Conservation (phyloP, 352 stramenopile species). For the Albugo candida region DNA sequence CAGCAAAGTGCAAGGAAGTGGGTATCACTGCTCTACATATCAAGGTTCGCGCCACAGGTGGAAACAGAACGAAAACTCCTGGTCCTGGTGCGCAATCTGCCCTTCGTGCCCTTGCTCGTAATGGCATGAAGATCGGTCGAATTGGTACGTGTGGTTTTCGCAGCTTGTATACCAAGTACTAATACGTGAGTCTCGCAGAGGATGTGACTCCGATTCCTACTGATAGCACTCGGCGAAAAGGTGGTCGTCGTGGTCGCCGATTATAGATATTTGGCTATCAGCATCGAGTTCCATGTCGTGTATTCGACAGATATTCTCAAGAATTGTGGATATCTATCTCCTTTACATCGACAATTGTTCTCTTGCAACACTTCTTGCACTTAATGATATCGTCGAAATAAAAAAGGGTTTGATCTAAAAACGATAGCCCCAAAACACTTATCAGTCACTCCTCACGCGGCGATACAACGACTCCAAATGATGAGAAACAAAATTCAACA, state of each 20-base stretch:
- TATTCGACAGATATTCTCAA: neutral
- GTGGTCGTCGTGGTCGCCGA: conserved; percentile 97
- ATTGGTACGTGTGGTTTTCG: conserved; percentile 10
- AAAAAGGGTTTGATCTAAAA: too few species aligned
- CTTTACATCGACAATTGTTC: too few species aligned
- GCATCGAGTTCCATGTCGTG: conserved; percentile 9
- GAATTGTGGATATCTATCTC: neutral
- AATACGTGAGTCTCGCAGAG: conserved; percentile 53
- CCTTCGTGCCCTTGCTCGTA: conserved; percentile 95
- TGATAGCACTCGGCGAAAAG: conserved; percentile 97
- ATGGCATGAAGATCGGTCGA: conserved; percentile 99
- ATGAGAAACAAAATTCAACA: too few species aligned
- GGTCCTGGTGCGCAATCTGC: conserved; percentile 97
- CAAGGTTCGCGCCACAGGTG: conserved; percentile 98
- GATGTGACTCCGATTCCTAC: conserved; percentile 99
- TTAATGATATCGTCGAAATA: too few species aligned
- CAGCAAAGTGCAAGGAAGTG: conserved; percentile 92
- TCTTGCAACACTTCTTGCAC: too few species aligned
- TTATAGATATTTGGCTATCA: conserved; percentile 55
- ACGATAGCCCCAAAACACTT: too few species aligned
- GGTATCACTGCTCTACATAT: conserved; percentile 99
- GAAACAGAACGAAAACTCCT: conserved; percentile 96
- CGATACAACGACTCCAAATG: too few species aligned
- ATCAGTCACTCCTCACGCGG: too few species aligned
- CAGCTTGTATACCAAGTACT: neutral